Conservation (phyloP, 805 yeast species). For the Blastobotrys mokoenaii region DNA sequence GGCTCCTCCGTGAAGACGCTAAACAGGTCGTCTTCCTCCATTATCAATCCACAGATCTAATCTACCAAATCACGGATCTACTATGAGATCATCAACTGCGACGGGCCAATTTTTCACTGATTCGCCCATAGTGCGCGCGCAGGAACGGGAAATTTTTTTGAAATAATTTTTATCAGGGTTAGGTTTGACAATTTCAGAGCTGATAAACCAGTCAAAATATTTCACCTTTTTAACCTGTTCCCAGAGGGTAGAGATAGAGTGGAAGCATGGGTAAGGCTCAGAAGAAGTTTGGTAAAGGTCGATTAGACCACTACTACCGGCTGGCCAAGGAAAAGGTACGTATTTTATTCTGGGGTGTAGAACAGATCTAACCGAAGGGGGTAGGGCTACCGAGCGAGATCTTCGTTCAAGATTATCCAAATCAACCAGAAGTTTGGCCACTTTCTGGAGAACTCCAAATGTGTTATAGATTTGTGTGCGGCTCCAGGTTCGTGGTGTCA, state of each 20-base stretch:
- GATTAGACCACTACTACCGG: conserved; percentile 94
- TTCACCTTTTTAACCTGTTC: neutral
- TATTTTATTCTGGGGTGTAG: no score
- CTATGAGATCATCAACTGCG: no score
- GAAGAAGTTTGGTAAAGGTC: conserved; percentile 95
- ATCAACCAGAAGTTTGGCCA: conserved; percentile 95
- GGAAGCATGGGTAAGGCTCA: conserved; percentile 75
- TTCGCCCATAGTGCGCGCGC: neutral
- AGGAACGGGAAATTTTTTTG: neutral
- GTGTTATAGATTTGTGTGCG: conserved; percentile 95
- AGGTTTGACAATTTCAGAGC: neutral
- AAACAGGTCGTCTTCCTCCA: conserved; percentile 23
- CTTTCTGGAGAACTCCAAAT: conserved; percentile 87
- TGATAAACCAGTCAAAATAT: neutral
- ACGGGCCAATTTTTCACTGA: neutral
- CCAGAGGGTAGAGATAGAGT: neutral
- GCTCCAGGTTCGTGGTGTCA: conserved; percentile 99
- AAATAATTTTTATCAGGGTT: neutral
- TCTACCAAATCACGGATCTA: no score
- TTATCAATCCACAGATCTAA: neutral
- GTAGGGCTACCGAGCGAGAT: conserved; percentile 91
- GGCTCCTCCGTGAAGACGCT: conserved; percentile 27
- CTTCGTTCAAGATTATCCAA: conserved; percentile 91
- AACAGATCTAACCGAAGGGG: no score
- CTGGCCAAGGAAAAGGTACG: conserved; percentile 79